Percentiles rank a stretch among this genome's conserved stretches.
These are phyloP conservation scores for Solidago caesia DNA, from an alignment of 129 eudicot genomes.

Conservation along the genomic window DNA sequence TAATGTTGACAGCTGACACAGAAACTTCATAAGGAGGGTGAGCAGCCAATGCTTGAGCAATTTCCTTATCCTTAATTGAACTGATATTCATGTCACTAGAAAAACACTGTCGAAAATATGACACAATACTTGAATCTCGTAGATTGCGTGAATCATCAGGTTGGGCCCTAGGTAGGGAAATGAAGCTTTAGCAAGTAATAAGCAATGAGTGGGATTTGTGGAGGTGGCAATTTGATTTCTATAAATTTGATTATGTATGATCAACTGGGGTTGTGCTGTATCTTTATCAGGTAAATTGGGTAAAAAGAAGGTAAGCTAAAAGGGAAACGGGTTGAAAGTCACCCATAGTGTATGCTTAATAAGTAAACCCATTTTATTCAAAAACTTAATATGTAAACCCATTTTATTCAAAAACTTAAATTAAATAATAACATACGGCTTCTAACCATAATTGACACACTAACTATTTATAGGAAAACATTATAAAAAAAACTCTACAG, in stretches of 20 bases:
- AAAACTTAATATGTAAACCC: neutral
- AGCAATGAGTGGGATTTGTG: neutral
- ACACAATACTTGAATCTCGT: slow-evolving; percentile 69
- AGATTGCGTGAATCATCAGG: slow-evolving; percentile 73
- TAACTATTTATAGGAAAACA: neutral
- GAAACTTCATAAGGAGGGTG: slow-evolving; percentile 88
- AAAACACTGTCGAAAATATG: slow-evolving; percentile 85
- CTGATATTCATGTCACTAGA: slow-evolving; percentile 49
- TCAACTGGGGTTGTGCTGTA: no score
- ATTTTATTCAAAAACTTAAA: neutral
- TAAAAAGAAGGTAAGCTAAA: neutral
- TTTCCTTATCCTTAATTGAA: slow-evolving; percentile 72
- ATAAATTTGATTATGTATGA: neutral
- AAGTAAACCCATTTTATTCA: neutral
- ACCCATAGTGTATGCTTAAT: neutral
- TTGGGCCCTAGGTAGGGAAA: slow-evolving; percentile 48
- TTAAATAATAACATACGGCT: neutral
- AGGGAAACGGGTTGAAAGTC: neutral
- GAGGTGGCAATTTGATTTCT: neutral
- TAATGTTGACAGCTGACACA: slow-evolving; percentile 62
- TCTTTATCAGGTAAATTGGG: no score
- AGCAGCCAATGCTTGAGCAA: slow-evolving; percentile 78
- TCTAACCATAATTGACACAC: neutral
- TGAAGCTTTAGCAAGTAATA: slow-evolving; percentile 8
- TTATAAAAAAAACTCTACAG: neutral